phyloP scores from a whole-genome alignment of 495 filamentous ascomycete genomes.

The Penicillium egyptiacum region DNA sequence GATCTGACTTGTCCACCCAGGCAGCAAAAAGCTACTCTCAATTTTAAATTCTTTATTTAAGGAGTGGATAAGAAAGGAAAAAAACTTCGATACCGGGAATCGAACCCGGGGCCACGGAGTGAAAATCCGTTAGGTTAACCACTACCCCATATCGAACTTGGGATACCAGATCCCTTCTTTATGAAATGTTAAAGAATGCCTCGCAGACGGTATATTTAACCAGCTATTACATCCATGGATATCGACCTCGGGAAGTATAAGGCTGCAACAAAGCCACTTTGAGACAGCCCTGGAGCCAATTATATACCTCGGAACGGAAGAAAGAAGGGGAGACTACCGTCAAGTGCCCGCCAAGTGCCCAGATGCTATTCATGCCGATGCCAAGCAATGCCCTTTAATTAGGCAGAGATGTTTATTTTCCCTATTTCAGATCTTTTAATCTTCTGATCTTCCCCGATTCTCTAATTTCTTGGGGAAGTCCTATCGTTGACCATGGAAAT shows the following conservation, averaged over 20 bases:
- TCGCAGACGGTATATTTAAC: too few species aligned
- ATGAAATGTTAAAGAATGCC: too few species aligned
- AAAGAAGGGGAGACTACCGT: neutral
- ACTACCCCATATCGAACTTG: conserved; percentile 9
- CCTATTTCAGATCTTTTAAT: neutral
- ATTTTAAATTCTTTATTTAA: too few species aligned
- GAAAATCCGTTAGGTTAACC: conserved; percentile 6
- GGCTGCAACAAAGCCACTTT: neutral
- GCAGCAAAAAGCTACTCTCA: too few species aligned
- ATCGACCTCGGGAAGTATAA: too few species aligned
- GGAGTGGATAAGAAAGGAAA: neutral
- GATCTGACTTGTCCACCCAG: too few species aligned
- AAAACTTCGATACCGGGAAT: conserved; percentile 8
- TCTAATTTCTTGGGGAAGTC: neutral
- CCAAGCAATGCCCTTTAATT: conserved; percentile 1
- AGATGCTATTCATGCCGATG: neutral
- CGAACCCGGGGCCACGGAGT: conserved; percentile 5
- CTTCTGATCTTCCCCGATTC: neutral
- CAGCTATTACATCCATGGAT: neutral
- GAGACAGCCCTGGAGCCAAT: conserved; percentile 2
- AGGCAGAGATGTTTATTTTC: conserved; percentile 6
- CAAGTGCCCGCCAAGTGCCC: too few species aligned
- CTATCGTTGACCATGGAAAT: conserved; percentile 36
- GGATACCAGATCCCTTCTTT: too few species aligned
- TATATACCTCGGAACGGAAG: neutral